These are phyloP conservation scores for Clarireedia monteithiana DNA, from an alignment of 2,329 filamentous ascomycete genomes.

Conservation along the genomic window DNA sequence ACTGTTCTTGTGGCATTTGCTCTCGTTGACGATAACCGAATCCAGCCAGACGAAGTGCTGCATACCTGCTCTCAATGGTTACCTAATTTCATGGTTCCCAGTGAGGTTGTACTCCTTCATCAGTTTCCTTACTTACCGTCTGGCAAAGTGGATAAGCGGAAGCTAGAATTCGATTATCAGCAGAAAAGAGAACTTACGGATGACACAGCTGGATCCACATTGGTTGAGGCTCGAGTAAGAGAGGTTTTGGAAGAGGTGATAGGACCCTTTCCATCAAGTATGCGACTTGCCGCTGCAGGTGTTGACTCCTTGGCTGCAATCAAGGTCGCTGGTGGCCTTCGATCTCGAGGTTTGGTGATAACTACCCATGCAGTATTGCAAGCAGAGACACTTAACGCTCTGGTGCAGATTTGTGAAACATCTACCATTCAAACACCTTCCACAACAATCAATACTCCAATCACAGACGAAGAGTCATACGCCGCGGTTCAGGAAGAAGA, in stretches of 20 bases:
- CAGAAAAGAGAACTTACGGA: slow-evolving; percentile 16
- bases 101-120: slow-evolving; percentile 56
- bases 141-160: slow-evolving; percentile 72
- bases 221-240: slow-evolving; percentile 15
- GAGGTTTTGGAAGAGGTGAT: slow-evolving; percentile 20
- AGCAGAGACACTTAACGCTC: slow-evolving; percentile 38
- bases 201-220: slow-evolving; percentile 23
- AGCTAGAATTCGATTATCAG: slow-evolving; percentile 50
- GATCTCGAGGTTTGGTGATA: slow-evolving; percentile 45
- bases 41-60: slow-evolving; percentile 39
- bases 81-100: slow-evolving; percentile 75
- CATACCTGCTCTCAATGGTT: slow-evolving; percentile 65
- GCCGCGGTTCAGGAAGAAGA: slow-evolving; percentile 22
- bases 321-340: slow-evolving; percentile 55
- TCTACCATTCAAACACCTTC: background rate
- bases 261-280: slow-evolving; percentile 20
- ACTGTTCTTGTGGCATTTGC: slow-evolving; percentile 65
- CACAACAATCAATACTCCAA: background rate
- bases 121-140: slow-evolving; percentile 70
- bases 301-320: slow-evolving; percentile 61
- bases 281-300: slow-evolving; percentile 45
- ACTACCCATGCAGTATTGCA: slow-evolving; percentile 55
- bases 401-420: slow-evolving; percentile 30
- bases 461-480: background rate
- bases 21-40: slow-evolving; percentile 32